phyloP scores from a whole-genome alignment of 2,329 filamentous ascomycete genomes.

The Chaetothyriales sp. region DNA sequence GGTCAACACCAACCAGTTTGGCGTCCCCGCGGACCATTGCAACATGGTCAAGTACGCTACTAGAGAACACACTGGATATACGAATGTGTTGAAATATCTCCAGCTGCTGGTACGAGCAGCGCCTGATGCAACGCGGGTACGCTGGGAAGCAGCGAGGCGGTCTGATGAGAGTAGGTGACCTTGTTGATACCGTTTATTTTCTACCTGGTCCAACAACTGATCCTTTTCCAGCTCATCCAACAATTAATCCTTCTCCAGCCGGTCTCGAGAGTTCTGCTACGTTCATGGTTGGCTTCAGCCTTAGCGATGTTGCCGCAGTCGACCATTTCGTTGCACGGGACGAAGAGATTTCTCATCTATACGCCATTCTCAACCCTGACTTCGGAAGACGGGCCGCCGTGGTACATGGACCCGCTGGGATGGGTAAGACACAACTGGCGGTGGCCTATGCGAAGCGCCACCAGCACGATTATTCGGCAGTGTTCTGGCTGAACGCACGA shows the following conservation, averaged over 20 bases:
- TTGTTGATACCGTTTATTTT: background rate
- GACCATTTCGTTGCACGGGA: constrained; percentile 13
- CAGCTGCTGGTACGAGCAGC: background rate
- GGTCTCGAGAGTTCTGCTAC: background rate
- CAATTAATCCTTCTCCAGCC: background rate
- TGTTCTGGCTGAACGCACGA: constrained; percentile 32
- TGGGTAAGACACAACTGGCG: constrained; percentile 33
- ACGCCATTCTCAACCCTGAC: constrained; percentile 7
- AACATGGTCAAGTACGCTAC: background rate
- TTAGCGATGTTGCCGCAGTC: constrained; percentile 9
- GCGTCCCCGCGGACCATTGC: background rate
- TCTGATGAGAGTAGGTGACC: background rate
- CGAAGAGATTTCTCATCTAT: constrained; percentile 13
- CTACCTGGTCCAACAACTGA: background rate
- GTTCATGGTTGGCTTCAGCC: constrained; percentile 7
- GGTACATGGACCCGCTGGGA: constrained; percentile 30
- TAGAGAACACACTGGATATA: background rate
- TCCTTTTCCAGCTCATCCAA: background rate
- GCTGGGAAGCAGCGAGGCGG: background rate
- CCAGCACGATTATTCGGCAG: constrained; percentile 23
- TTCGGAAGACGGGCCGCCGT: constrained; percentile 9
- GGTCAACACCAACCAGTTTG: background rate
- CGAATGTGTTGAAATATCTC: background rate
- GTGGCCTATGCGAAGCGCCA: constrained; percentile 25
- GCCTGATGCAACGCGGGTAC: background rate